A percentile compares a stretch with the other conserved stretches of the same genome.
These are phyloP conservation scores for Boletus sp. DNA, from an alignment of 768 basidiomycete species.

Conservation along the genomic window DNA sequence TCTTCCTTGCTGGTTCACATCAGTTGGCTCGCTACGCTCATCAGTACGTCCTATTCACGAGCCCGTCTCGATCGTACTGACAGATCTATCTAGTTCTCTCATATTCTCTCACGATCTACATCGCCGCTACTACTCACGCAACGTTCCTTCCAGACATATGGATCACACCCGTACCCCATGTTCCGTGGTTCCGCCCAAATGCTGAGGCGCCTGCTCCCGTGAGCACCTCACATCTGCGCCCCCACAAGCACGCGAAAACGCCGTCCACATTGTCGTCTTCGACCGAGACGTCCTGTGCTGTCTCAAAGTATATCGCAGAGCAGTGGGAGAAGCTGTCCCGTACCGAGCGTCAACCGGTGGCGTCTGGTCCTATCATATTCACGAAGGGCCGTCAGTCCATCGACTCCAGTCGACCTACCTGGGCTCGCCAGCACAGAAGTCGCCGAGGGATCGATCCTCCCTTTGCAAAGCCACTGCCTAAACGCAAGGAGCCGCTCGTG, in stretches of 20 bases:
- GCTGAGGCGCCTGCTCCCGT: background rate
- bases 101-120: constrained; percentile 56
- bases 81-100: constrained; percentile 38
- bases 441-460: constrained; percentile 61
- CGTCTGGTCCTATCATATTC: constrained; percentile 20
- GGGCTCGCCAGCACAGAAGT: constrained; percentile 42
- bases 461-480: constrained; percentile 37
- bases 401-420: constrained; percentile 41
- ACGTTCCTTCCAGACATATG: constrained; percentile 48
- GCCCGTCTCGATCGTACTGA: background rate
- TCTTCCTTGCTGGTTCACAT: constrained; percentile 45
- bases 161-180: constrained; percentile 46
- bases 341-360: constrained; percentile 19
- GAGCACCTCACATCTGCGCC: constrained; percentile 1
- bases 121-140: constrained; percentile 46
- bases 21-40: constrained; percentile 48
- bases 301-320: constrained; percentile 31
- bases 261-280: constrained; percentile 8
- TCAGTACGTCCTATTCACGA: constrained; percentile 37
- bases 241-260: constrained; percentile 9
- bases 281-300: constrained; percentile 19
- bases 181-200: constrained; percentile 56
- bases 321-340: constrained; percentile 30
- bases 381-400: constrained; percentile 17
- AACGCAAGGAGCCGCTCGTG: constrained; percentile 17